A percentile compares a stretch with the other conserved stretches of the same genome.
Conservation (phyloP, 2,329 filamentous ascomycete species). For the Trichoderma sp. region DNA sequence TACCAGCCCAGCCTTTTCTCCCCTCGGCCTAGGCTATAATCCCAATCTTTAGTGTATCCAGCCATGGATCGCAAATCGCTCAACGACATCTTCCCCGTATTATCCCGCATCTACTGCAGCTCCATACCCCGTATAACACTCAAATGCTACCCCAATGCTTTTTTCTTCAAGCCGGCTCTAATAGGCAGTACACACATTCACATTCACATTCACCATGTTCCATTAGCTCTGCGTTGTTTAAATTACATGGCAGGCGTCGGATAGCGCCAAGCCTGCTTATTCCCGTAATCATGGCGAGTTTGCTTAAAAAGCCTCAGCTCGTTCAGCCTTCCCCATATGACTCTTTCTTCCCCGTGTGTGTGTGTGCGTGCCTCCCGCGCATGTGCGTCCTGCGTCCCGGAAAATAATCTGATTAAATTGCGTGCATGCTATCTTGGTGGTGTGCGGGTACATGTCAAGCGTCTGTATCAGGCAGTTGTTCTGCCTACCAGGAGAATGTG, state of each 20-base stretch:
- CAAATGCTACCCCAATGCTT: background rate
- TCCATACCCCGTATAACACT: background rate
- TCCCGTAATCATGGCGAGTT: background rate
- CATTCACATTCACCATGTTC: background rate
- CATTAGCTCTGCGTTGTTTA: background rate
- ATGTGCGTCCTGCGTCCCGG: conserved; percentile 26
- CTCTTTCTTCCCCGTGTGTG: conserved; percentile 6
- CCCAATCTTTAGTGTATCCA: background rate
- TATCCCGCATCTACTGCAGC: background rate
- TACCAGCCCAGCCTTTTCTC: background rate
- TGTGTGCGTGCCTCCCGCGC: background rate
- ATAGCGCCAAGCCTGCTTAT: background rate
- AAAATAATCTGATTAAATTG: conserved; percentile 1
- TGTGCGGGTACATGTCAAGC: background rate
- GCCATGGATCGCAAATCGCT: background rate
- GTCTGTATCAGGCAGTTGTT: background rate
- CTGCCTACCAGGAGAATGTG: background rate
- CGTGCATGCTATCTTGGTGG: background rate
- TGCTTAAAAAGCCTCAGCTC: background rate
- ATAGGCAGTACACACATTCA: background rate
- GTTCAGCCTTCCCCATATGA: background rate
- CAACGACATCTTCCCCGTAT: conserved; percentile 1
- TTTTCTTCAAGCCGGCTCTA: background rate
- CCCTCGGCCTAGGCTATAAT: conserved; percentile 1
- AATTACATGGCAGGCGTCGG: too few relatives aligned